Conservation (phyloP, 2,329 filamentous ascomycete genomes). For the Talaromyces sp. region DNA sequence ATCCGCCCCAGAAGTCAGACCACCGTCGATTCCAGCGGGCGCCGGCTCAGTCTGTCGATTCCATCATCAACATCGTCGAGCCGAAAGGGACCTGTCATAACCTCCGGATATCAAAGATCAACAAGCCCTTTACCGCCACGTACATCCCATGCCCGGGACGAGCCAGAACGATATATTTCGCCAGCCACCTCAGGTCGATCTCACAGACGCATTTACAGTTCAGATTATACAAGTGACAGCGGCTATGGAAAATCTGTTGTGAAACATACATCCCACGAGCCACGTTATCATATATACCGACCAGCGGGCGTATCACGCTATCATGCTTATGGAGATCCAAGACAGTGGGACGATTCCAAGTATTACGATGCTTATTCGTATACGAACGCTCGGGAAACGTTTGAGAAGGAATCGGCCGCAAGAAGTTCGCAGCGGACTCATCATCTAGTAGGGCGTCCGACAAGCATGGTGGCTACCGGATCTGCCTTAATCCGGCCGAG, state of each 20-base stretch:
- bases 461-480: slow-evolving; percentile 38
- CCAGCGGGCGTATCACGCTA: slow-evolving; percentile 25
- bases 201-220: slow-evolving; percentile 30
- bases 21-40: slow-evolving; percentile 27
- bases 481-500: slow-evolving; percentile 24
- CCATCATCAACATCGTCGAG: slow-evolving; percentile 17
- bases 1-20: slow-evolving; percentile 35
- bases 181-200: slow-evolving; percentile 27
- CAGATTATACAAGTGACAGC: slow-evolving; percentile 35
- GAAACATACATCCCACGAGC: slow-evolving; percentile 20
- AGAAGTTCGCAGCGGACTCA: slow-evolving; percentile 26
- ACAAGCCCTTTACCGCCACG: slow-evolving; percentile 27
- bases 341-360: slow-evolving; percentile 36
- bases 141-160: slow-evolving; percentile 20
- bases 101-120: slow-evolving; percentile 27
- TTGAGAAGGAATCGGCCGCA: slow-evolving; percentile 41
- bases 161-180: slow-evolving; percentile 30
- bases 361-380: slow-evolving; percentile 44
- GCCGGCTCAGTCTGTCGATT: slow-evolving; percentile 25
- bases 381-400: slow-evolving; percentile 44
- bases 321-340: slow-evolving; percentile 24
- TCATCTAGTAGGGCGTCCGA: slow-evolving; percentile 29
- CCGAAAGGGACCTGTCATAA: slow-evolving; percentile 26
- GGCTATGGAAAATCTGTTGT: slow-evolving; percentile 25
- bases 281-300: slow-evolving; percentile 25